Conservation (phyloP, 2,329 filamentous ascomycete genomes). For the Diaporthe citriasiana region DNA sequence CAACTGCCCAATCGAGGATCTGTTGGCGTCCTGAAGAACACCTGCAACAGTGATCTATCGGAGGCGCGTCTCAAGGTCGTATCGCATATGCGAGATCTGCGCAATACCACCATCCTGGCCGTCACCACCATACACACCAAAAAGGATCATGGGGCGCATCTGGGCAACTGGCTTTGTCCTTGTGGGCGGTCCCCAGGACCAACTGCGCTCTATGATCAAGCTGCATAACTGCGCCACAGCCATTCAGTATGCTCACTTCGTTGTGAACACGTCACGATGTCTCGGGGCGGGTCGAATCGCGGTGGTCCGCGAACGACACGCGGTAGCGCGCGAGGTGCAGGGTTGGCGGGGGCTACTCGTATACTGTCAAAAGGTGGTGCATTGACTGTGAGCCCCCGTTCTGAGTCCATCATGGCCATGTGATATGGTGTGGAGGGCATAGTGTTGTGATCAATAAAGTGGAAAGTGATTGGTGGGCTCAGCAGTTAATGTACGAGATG, state of each 20-base stretch:
- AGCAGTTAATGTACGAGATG: background rate
- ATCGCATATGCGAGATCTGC: slow-evolving; percentile 32
- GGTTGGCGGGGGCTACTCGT: slow-evolving; percentile 11
- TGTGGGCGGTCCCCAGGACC: background rate
- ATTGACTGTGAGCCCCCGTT: background rate
- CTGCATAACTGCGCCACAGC: background rate
- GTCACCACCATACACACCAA: background rate
- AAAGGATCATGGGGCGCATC: slow-evolving; percentile 7
- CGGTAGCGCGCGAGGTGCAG: background rate
- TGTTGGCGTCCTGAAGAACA: background rate
- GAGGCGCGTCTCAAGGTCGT: slow-evolving; percentile 6
- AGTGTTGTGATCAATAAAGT: slow-evolving; percentile 28
- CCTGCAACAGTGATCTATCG: slow-evolving; percentile 7
- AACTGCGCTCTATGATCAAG: background rate
- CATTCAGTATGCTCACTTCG: background rate
- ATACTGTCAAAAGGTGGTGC: slow-evolving; percentile 14
- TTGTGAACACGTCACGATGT: slow-evolving; percentile 20
- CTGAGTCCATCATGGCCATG: background rate
- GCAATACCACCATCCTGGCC: background rate
- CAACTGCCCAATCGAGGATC: slow-evolving; percentile 1
- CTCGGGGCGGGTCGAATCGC: slow-evolving; percentile 35
- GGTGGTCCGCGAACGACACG: slow-evolving; percentile 24
- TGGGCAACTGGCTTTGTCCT: background rate
- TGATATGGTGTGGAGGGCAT: slow-evolving; percentile 11
- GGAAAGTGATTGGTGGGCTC: slow-evolving; percentile 14